These are phyloP conservation scores for Pisolithus albus DNA, from an alignment of 768 basidiomycete species.

Conservation along the genomic window DNA sequence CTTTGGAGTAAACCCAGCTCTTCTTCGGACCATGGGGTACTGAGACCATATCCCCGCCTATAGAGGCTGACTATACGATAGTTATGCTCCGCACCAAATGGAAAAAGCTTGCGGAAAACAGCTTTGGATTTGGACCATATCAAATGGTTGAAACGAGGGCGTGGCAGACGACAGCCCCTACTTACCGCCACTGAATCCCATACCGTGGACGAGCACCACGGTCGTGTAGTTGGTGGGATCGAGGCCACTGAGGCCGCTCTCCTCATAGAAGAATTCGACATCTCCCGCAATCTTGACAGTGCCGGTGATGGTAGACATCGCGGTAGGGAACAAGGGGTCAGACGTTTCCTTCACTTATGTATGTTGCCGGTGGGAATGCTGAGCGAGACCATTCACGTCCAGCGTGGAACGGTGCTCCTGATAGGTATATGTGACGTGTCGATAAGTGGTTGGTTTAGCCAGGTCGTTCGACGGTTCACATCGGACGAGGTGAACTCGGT, in stretches of 20 bases:
- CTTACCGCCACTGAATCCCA: not conserved
- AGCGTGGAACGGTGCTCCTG: no score
- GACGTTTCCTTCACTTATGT: no score
- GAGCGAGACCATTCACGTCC: no score
- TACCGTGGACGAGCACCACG: conserved; percentile 1
- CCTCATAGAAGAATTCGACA: conserved; percentile 1
- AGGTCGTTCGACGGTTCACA: no score
- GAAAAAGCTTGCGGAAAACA: conserved; percentile 3
- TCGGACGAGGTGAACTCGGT: no score
- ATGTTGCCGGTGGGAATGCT: no score
- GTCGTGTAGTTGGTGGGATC: not conserved
- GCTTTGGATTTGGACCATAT: not conserved
- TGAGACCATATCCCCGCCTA: conserved; percentile 3
- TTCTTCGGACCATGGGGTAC: not conserved
- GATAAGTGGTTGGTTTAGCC: no score
- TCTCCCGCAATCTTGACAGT: not conserved
- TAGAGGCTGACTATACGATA: conserved; percentile 5
- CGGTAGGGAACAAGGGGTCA: no score
- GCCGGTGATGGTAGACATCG: not conserved
- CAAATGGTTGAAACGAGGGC: no score
- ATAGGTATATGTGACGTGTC: no score
- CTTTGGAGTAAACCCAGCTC: not conserved
- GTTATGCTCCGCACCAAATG: conserved; percentile 1
- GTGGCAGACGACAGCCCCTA: not conserved
- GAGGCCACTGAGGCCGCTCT: not conserved